Conservation (phyloP, 2,329 filamentous ascomycete species). For the Trichoderma aggressivum region DNA sequence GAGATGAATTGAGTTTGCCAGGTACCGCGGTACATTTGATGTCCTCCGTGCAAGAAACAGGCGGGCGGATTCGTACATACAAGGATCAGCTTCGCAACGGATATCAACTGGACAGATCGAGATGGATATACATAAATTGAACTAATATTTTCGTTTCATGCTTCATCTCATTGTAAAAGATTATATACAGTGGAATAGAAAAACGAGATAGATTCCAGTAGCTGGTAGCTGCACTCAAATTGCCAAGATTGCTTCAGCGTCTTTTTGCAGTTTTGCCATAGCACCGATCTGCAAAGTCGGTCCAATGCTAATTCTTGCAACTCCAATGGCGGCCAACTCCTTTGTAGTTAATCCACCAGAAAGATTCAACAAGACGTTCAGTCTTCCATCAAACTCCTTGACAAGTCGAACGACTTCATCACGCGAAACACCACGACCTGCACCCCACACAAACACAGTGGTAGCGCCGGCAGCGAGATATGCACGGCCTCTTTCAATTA, state of each 20-base stretch:
- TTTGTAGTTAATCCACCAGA: background rate
- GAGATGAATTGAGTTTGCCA: too few relatives aligned
- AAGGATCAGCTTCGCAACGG: too few relatives aligned
- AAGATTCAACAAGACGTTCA: slow-evolving; percentile 6
- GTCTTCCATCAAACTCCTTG: slow-evolving; percentile 2
- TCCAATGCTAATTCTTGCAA: slow-evolving; percentile 4
- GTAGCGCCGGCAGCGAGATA: slow-evolving; percentile 11
- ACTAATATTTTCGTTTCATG: background rate
- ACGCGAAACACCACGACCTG: background rate
- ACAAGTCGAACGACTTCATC: background rate
- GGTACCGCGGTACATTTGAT: too few relatives aligned
- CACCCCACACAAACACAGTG: slow-evolving; percentile 9
- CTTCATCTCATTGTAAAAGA: background rate
- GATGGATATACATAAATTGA: background rate
- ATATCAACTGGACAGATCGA: background rate
- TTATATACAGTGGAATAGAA: background rate
- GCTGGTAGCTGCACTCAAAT: background rate
- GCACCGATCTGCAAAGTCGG: slow-evolving; percentile 5
- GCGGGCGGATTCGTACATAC: too few relatives aligned
- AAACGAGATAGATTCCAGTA: background rate
- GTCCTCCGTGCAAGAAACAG: too few relatives aligned
- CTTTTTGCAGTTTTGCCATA: background rate
- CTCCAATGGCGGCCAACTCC: background rate
- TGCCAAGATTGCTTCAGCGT: background rate
- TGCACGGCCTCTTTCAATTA: background rate